These are phyloP conservation scores for Hericium erinaceus DNA, from an alignment of 768 basidiomycete genomes.

Conservation along the genomic window DNA sequence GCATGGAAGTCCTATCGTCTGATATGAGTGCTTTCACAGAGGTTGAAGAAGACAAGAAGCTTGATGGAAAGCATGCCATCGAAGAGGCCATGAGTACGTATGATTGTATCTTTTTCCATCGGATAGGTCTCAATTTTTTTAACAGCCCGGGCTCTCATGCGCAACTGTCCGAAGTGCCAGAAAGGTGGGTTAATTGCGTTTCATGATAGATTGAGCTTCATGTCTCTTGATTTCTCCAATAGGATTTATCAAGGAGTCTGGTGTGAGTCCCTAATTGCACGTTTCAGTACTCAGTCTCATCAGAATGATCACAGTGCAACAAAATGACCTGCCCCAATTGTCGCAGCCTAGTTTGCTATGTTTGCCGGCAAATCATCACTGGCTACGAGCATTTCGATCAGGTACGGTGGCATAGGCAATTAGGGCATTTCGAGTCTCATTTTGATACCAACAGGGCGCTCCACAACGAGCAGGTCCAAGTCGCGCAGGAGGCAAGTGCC, in stretches of 20 bases:
- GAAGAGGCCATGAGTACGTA: slow-evolving; percentile 89
- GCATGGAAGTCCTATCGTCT: background rate
- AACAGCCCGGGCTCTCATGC: slow-evolving; percentile 70
- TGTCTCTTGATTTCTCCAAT: background rate
- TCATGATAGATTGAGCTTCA: no score
- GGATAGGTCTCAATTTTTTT: slow-evolving; percentile 2
- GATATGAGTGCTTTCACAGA: slow-evolving; percentile 33
- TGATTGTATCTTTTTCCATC: background rate
- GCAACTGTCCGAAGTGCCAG: slow-evolving; percentile 79
- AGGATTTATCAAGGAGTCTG: slow-evolving; percentile 76
- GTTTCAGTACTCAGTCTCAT: background rate
- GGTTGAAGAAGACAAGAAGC: slow-evolving; percentile 59
- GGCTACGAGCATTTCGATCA: slow-evolving; percentile 69
- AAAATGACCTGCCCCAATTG: slow-evolving; percentile 84
- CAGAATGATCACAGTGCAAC: slow-evolving; percentile 55
- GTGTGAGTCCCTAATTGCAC: slow-evolving; percentile 36
- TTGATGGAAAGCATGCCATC: slow-evolving; percentile 68
- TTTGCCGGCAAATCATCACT: slow-evolving; percentile 63
- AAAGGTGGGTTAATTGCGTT: slow-evolving; percentile 43
- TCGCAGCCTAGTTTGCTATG: slow-evolving; percentile 68
- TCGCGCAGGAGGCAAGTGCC: slow-evolving; percentile 38
- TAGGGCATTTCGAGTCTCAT: background rate
- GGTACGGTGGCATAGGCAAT: slow-evolving; percentile 23
- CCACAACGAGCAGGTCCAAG: background rate
- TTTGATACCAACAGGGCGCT: slow-evolving; percentile 1